Base-by-base conservation (phyloP, 2,329 filamentous ascomycete species). In the Didymella pomorum region DNA sequence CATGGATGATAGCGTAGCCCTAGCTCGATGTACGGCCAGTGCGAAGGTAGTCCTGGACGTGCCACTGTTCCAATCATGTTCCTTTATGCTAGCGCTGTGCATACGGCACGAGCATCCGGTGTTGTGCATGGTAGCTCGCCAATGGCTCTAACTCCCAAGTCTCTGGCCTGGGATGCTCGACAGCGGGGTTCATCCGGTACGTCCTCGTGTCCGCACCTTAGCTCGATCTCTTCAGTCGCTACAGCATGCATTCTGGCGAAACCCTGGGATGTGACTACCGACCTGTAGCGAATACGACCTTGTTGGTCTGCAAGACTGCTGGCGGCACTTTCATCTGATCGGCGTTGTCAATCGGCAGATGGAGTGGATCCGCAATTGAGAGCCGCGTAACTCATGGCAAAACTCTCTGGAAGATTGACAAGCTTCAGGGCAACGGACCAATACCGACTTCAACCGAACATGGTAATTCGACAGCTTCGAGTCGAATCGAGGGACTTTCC, bases 311-410 rank as follows among this genome's bases (percentile, higher is more conserved):
- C 25, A 20, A 8, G n/a, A 31, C 21, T 52, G 54, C 42, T 48
- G 21, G 18, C 11, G 20, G 42, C 43, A 33, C 26, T 43, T 37
- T 8, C n/a, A 28, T n/a, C 18, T 16, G 23, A 41, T 25, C 18
- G 18, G 20, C 21, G 35, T 25, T 33, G 18, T 33, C 20, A 16
- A 23, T 33, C 43, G 43, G 35, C 21, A 48, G 21, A 47, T 43
- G 16, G 20, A n/a, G 25, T 56, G 35, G 48, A 43, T 12, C 29
- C 21, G 47, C 47, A 14, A 28, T 10, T 25, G 4, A 44, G 28
- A 49, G 41, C 43, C 35, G 37, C 44, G 43, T 52, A 48, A 20
- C 1, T 20, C 37, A 49, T 33, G 29, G 56, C 37, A 26, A 31
- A 21, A 52, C 25, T 39, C 23, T n/a, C 43, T 12, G 25, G 21